These are phyloP conservation scores for Gossypium schwendimanii DNA, from an alignment of 441 rosid species.

Conservation along the genomic window DNA sequence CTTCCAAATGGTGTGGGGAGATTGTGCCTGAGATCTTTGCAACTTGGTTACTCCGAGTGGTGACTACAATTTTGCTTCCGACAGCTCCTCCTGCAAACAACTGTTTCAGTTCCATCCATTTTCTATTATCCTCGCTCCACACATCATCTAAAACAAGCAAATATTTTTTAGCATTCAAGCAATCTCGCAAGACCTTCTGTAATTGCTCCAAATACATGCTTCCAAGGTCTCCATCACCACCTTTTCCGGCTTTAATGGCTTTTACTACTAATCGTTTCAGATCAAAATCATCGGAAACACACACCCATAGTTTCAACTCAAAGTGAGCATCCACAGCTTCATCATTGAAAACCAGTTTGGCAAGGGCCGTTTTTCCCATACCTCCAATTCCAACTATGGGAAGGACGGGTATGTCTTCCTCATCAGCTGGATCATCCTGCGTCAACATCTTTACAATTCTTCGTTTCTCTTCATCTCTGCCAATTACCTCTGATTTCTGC, in stretches of 20 bases:
- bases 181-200: neutral
- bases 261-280: neutral
- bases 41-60: neutral
- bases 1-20: neutral
- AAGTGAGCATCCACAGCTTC: neutral
- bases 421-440: neutral
- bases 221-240: neutral
- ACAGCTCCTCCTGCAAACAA: neutral
- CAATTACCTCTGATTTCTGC: neutral
- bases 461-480: neutral
- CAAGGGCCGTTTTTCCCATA: neutral
- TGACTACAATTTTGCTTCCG: slow-evolving; percentile 4
- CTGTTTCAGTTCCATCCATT: neutral
- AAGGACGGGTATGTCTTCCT: neutral
- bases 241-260: neutral
- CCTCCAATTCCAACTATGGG: slow-evolving; percentile 8
- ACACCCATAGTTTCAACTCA: neutral
- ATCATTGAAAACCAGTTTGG: slow-evolving; percentile 3
- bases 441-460: neutral
- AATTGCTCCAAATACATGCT: neutral
- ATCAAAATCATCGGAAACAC: slow-evolving; percentile 10
- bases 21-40: neutral
- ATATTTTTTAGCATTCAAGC: neutral
- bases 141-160: neutral
- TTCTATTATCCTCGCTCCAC: neutral